These are phyloP conservation scores for Cadophora gregata DNA, from an alignment of 2,329 filamentous ascomycete genomes.

Conservation along the genomic window DNA sequence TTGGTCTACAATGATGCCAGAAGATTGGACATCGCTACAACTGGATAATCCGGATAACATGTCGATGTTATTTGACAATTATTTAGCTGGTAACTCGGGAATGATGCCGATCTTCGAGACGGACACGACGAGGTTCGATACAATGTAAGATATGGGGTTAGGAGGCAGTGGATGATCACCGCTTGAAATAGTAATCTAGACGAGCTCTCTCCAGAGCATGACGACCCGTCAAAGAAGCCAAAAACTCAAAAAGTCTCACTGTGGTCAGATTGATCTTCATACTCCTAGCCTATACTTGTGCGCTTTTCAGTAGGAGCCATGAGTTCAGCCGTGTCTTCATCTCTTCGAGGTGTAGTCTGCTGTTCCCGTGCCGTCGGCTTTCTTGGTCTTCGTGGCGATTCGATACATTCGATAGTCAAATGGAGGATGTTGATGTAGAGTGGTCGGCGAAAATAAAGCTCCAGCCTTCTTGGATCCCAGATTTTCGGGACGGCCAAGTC, in stretches of 20 bases:
- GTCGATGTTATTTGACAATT: constrained; percentile 24
- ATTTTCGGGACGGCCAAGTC: background rate
- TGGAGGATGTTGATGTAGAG: constrained; percentile 13
- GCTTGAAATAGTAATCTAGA: background rate
- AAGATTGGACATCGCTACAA: constrained; percentile 18
- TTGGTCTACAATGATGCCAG: constrained; percentile 10
- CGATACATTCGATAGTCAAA: constrained; percentile 15
- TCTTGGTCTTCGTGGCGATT: constrained; percentile 14
- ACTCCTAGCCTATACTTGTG: constrained; percentile 4
- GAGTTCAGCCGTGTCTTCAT: background rate
- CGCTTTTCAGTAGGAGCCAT: constrained; percentile 18
- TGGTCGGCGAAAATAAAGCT: constrained; percentile 6
- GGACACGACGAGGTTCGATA: constrained; percentile 19
- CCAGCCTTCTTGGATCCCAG: too few species aligned
- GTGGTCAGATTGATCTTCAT: constrained; percentile 17
- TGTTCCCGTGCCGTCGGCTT: constrained; percentile 12
- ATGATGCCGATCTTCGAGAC: constrained; percentile 22
- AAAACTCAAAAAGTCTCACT: background rate
- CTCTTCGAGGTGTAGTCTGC: constrained; percentile 17
- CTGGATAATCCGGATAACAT: constrained; percentile 23
- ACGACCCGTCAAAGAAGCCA: constrained; percentile 15
- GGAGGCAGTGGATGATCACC: too few species aligned
- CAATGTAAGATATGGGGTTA: background rate
- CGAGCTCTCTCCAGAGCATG: constrained; percentile 12
- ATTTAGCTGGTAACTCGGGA: constrained; percentile 17